Evolutionary conservation across 768 basidiomycete genomes (phyloP).

Genomic region (Lentinula sp.): DNA sequence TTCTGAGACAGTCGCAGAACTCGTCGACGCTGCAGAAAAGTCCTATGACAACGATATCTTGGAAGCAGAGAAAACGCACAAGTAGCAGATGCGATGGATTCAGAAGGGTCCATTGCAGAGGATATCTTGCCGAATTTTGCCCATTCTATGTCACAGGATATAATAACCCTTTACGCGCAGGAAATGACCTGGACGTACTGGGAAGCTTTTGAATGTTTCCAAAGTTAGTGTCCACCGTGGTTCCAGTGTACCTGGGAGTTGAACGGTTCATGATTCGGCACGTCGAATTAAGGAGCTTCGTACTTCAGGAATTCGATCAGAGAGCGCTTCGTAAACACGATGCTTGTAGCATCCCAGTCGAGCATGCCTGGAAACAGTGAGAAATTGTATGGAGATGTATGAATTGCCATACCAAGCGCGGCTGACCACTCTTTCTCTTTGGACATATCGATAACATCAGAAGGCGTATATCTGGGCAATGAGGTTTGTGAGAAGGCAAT

Average conservation of each 20-base stretch:
- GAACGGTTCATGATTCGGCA: not conserved
- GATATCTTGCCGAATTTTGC: slow-evolving; percentile 59
- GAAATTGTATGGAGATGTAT: not conserved
- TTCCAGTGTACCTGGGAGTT: slow-evolving; percentile 56
- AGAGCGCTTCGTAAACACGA: slow-evolving; percentile 75
- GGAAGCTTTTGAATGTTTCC: slow-evolving; percentile 71
- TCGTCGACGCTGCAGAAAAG: not conserved
- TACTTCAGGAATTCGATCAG: slow-evolving; percentile 77
- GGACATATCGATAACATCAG: slow-evolving; percentile 47
- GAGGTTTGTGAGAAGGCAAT: not conserved
- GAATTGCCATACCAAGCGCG: slow-evolving; percentile 43
- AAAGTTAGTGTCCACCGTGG: slow-evolving; percentile 73
- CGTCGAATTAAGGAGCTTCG: slow-evolving; percentile 13
- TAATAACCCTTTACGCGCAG: not conserved
- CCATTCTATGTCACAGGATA: slow-evolving; percentile 42
- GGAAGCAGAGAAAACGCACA: not conserved
- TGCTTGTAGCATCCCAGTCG: slow-evolving; percentile 73
- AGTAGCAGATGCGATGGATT: slow-evolving; percentile 7
- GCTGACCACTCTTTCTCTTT: slow-evolving; percentile 73
- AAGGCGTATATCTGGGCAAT: slow-evolving; percentile 49
- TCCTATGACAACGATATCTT: not conserved
- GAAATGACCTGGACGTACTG: slow-evolving; percentile 34
- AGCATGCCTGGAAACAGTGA: slow-evolving; percentile 49
- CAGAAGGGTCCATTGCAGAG: slow-evolving; percentile 5
- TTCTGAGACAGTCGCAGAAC: slow-evolving; percentile 8